Conservation (phyloP, 306 rosid species). For the Acacia acuminata region DNA sequence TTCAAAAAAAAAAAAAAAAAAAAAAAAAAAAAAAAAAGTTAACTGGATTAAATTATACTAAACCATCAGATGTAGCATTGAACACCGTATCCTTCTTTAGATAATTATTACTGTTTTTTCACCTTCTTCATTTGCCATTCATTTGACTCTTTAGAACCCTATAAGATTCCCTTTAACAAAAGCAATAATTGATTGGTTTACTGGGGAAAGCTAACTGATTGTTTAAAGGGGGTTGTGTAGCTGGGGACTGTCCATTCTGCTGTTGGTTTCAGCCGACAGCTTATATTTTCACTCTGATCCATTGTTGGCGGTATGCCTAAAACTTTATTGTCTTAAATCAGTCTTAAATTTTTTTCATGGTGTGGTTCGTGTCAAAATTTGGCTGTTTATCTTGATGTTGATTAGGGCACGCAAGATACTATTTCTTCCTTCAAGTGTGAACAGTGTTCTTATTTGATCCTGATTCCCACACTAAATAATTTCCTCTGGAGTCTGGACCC, state of each 20-base stretch:
- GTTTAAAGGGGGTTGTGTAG: background rate
- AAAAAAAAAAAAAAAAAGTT: no score
- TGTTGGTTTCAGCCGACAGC: background rate
- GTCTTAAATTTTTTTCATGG: background rate
- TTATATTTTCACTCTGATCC: fast-evolving
- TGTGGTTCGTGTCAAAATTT: background rate
- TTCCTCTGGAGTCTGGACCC: no score
- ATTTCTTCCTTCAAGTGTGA: background rate
- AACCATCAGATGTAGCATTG: background rate
- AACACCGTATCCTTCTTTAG: constrained; percentile 57
- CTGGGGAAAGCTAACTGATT: background rate
- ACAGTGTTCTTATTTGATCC: background rate
- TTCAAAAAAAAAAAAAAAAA: no score
- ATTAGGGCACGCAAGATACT: background rate
- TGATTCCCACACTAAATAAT: background rate
- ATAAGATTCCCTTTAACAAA: background rate
- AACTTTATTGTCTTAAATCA: background rate
- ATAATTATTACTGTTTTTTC: background rate
- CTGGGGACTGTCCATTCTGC: background rate
- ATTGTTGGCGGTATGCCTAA: background rate
- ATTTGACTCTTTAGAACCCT: constrained; percentile 8
- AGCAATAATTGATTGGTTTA: background rate
- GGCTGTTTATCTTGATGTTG: constrained; percentile 1
- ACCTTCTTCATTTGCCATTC: background rate
- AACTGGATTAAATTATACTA: no score